Percentiles rank a stretch among this genome's conserved stretches.
phyloP scores from a whole-genome alignment of 345 rosid genomes.

The Eucalyptus leucophloia region DNA sequence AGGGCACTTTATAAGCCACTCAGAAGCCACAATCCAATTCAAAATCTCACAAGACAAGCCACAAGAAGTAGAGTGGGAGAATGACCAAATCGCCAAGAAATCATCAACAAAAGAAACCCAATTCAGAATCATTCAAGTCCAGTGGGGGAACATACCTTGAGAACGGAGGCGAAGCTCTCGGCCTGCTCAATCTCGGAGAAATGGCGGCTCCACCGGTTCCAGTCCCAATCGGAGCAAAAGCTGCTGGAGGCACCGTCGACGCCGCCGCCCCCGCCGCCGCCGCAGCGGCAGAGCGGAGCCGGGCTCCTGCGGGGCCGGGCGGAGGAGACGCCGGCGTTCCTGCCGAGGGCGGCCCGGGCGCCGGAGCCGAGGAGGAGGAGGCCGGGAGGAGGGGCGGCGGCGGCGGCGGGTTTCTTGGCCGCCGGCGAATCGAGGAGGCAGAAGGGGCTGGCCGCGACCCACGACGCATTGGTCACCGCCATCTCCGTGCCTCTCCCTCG shows the following conservation, averaged over 20 bases:
- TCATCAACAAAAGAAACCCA: not conserved
- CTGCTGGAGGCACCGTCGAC: not conserved
- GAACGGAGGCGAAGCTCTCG: slow-evolving; percentile 67
- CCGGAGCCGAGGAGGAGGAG: slow-evolving; percentile 16
- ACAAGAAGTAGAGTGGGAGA: not conserved
- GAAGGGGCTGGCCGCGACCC: slow-evolving; percentile 18
- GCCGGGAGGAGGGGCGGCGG: not conserved
- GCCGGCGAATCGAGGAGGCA: slow-evolving; percentile 7
- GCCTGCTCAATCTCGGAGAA: slow-evolving; percentile 73
- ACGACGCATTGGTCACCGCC: slow-evolving; percentile 20
- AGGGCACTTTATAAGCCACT: not conserved
- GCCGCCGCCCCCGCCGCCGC: not conserved
- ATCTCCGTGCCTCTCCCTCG: not conserved
- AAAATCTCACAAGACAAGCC: not conserved
- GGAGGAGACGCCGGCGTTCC: not conserved
- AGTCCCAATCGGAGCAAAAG: slow-evolving; percentile 68
- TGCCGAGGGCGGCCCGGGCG: not conserved
- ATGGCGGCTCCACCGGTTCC: slow-evolving; percentile 85
- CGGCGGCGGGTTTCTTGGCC: slow-evolving; percentile 4
- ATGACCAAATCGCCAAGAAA: not conserved
- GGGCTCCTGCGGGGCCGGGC: slow-evolving; percentile 12
- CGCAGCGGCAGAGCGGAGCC: slow-evolving; percentile 19
- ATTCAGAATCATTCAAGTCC: not conserved
- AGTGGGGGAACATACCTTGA: slow-evolving; percentile 31
- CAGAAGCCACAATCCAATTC: not conserved